Percentiles rank a stretch among this genome's conserved stretches.
These are phyloP conservation scores for Globisporangium alternatum DNA, from an alignment of 352 stramenopile genomes.

Conservation along the genomic window DNA sequence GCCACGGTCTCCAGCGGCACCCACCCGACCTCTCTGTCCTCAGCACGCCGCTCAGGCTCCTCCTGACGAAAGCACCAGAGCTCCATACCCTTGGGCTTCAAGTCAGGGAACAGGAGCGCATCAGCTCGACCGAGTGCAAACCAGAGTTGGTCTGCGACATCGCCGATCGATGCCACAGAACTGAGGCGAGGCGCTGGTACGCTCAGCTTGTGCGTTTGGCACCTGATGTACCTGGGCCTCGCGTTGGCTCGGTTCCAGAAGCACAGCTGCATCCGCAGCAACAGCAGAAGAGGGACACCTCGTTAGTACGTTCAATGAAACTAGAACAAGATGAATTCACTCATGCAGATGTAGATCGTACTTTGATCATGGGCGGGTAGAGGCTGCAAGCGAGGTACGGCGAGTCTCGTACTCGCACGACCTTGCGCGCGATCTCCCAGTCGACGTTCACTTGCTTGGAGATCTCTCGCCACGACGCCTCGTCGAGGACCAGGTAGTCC, in stretches of 20 bases:
- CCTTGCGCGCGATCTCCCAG: neutral
- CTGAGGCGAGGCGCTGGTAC: neutral
- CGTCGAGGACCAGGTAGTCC: neutral
- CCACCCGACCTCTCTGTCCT: neutral
- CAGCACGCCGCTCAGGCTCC: neutral
- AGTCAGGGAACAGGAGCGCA: neutral
- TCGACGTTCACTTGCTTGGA: neutral
- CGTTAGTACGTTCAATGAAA: too few species aligned
- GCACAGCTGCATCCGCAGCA: neutral
- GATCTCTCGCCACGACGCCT: neutral
- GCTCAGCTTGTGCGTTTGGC: neutral
- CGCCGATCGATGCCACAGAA: neutral
- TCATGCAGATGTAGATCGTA: neutral
- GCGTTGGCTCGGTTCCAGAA: neutral
- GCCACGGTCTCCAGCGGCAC: neutral
- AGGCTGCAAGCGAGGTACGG: neutral
- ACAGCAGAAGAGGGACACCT: neutral
- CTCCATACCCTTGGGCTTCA: neutral
- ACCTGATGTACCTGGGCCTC: neutral
- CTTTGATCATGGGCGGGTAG: neutral
- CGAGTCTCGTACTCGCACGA: neutral
- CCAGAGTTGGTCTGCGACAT: neutral
- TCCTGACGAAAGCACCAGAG: neutral
- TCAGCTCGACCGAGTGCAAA: neutral
- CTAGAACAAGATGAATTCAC: too few species aligned